Percentiles rank a stretch among this genome's conserved stretches.
phyloP scores from a whole-genome alignment of 768 basidiomycete genomes.

The Rhodotorula toruloides region DNA sequence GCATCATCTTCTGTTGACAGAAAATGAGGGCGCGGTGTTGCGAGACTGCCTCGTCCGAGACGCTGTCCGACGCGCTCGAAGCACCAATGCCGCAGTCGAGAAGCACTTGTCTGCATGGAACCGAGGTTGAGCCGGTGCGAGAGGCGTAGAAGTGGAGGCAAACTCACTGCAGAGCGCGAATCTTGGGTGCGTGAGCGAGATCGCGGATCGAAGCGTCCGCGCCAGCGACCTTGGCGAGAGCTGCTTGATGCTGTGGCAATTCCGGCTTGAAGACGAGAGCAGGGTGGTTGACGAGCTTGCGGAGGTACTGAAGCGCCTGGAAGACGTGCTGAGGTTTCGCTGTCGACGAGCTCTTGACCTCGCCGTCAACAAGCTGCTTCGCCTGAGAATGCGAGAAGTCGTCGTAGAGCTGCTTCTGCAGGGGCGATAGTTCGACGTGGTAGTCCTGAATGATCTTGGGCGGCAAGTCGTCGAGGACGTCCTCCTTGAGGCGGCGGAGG shows the following conservation, averaged over 20 bases:
- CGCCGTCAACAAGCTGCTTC: slow-evolving; percentile 52
- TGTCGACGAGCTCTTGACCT: slow-evolving; percentile 43
- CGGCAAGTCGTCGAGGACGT: slow-evolving; percentile 88
- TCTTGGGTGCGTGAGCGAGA: slow-evolving; percentile 86
- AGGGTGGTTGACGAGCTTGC: slow-evolving; percentile 97
- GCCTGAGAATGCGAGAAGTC: slow-evolving; percentile 75
- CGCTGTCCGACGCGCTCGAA: slow-evolving; percentile 21
- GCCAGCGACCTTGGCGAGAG: slow-evolving; percentile 50
- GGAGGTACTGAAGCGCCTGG: slow-evolving; percentile 91
- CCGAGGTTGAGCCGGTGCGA: neutral
- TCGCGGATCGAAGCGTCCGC: slow-evolving; percentile 54
- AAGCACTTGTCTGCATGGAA: slow-evolving; percentile 69
- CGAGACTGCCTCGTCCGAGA: slow-evolving; percentile 56
- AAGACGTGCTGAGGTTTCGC: slow-evolving; percentile 64
- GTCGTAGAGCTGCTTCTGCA: slow-evolving; percentile 91
- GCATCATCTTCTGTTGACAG: slow-evolving; percentile 99
- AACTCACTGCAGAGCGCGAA: slow-evolving; percentile 78
- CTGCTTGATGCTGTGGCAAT: slow-evolving; percentile 56
- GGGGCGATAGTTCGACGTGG: slow-evolving; percentile 90
- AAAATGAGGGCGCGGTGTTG: slow-evolving; percentile 99
- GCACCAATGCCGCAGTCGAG: slow-evolving; percentile 88
- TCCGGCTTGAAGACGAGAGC: slow-evolving; percentile 77
- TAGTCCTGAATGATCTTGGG: slow-evolving; percentile 99
- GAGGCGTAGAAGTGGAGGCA: neutral
- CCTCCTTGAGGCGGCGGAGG: slow-evolving; percentile 90